Evolutionary conservation across 805 yeast genomes (phyloP), one percentile per base, ranked within the genome.

Genomic region (Debaryomyces castellii): DNA sequence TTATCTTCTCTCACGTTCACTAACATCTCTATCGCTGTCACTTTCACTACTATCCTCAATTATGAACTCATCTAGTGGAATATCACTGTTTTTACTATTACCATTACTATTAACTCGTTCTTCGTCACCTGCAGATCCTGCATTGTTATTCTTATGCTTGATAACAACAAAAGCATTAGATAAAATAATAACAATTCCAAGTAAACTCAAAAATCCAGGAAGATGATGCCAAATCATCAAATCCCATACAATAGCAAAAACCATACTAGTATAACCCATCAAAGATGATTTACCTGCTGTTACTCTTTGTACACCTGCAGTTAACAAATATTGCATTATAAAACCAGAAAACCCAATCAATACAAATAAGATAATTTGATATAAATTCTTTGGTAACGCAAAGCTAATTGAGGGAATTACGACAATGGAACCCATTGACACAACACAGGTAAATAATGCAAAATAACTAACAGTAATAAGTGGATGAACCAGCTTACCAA

Each of bases 271-370:
- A 60, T 91, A 91, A 2, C 78, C 68, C 81, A 89, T 83, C 49
- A 87, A 74, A 10, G 91, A 75, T 0, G 90, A 88, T 46, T 87
- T 76, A 3, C 89, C 82, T 0, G 96, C 95, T 43, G 72, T 70
- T 51, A 87, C 96, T 44, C 88, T 72, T 61, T 89, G 96, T 41
- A 90, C 77, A 0, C 96, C 97, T 7, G 88, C 81, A 0, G 97
- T 87, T 40, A 87, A 64, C 30, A 84, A 67, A 56, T 82, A 83
- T 62, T 91, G 97, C 83, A 85, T 86, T 48, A 82, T 66, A 63
- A 90, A 91, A 0, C 97, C 97, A 43, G 87, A 76, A 2, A 85
- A 49, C 2, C 96, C 96, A 47, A 89, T 74, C 18, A 76, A 59
- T 1, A 67, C 45, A 51, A 90, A 76, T 17, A 87, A 65, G 2